Evolutionary conservation across 1,284 basidiomycete genomes (phyloP).

Genomic region (Entoloma clypeatum): DNA sequence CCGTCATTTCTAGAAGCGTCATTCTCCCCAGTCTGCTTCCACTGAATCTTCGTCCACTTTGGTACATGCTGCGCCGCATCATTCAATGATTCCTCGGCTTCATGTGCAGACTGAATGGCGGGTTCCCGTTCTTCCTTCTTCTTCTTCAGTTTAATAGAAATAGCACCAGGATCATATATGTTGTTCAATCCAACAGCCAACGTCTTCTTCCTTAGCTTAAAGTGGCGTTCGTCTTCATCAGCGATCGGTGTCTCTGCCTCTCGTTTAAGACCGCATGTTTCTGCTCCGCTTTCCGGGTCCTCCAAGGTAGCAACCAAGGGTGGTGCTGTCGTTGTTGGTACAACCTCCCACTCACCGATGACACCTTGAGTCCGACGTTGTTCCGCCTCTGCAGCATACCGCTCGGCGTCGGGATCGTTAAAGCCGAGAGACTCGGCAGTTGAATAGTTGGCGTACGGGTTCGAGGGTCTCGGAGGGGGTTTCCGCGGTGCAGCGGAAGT

Average conservation of each 20-base stretch:
- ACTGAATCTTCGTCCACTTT: slow-evolving; percentile 33
- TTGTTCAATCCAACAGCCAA: slow-evolving; percentile 55
- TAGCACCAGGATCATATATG: slow-evolving; percentile 67
- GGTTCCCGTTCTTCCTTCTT: slow-evolving; percentile 39
- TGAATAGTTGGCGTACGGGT: slow-evolving; percentile 82
- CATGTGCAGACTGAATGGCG: slow-evolving; percentile 2
- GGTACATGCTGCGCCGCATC: slow-evolving; percentile 13
- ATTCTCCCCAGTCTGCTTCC: slow-evolving; percentile 23
- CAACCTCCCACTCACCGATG: slow-evolving; percentile 83
- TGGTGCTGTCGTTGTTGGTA: slow-evolving; percentile 40
- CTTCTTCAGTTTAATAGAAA: slow-evolving; percentile 59
- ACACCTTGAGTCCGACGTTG: slow-evolving; percentile 62
- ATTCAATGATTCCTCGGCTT: not conserved
- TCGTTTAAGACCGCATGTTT: slow-evolving; percentile 30
- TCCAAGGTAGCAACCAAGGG: slow-evolving; percentile 15
- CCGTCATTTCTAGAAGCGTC: slow-evolving; percentile 8
- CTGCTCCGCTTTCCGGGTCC: slow-evolving; percentile 16
- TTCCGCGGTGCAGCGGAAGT: slow-evolving; percentile 39
- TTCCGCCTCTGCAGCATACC: slow-evolving; percentile 54
- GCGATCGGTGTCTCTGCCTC: slow-evolving; percentile 39
- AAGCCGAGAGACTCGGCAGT: slow-evolving; percentile 82
- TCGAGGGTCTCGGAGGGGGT: slow-evolving; percentile 51
- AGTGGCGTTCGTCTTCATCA: slow-evolving; percentile 56
- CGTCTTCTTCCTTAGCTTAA: slow-evolving; percentile 65
- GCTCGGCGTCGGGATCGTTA: slow-evolving; percentile 66